Percentiles rank a stretch among this genome's conserved stretches.
phyloP scores from a whole-genome alignment of 768 basidiomycete species.

The Daedalea quercina region DNA sequence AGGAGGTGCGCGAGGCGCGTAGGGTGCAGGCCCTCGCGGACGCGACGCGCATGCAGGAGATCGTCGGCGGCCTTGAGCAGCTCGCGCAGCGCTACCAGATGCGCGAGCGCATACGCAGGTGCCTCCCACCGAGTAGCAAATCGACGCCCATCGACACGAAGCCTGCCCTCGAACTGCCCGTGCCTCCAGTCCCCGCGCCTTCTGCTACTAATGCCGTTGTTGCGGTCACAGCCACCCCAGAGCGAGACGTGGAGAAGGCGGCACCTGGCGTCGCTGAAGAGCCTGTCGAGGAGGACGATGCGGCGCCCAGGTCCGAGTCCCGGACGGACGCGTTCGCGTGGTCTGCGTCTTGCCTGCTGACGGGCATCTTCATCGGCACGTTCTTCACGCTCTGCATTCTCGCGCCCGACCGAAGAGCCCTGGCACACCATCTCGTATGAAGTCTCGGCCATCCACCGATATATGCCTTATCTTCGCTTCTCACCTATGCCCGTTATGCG shows the following conservation, averaged over 20 bases:
- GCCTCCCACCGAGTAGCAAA: neutral
- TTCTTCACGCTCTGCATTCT: conserved; percentile 47
- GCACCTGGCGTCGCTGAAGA: neutral
- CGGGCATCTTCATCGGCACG: conserved; percentile 56
- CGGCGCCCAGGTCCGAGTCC: conserved; percentile 4
- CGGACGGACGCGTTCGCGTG: conserved; percentile 16
- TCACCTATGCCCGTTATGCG: neutral
- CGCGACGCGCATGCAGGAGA: conserved; percentile 39
- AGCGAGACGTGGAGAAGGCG: neutral
- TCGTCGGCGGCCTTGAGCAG: conserved; percentile 44
- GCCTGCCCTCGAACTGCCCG: neutral
- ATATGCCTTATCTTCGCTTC: neutral
- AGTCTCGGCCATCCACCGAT: neutral
- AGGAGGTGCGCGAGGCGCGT: conserved; percentile 53
- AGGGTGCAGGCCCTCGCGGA: conserved; percentile 37
- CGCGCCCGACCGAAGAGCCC: conserved; percentile 39
- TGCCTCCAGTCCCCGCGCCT: conserved; percentile 4
- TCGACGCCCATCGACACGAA: neutral
- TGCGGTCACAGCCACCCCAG: neutral
- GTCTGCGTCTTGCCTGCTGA: conserved; percentile 41
- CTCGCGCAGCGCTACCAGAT: conserved; percentile 35
- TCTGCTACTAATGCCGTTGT: neutral
- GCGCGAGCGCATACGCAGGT: conserved; percentile 4
- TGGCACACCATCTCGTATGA: conserved; percentile 19
- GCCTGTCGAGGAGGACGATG: neutral